These are phyloP conservation scores for Aegilops speltoides DNA, from an alignment of 176 grass and related monocot genomes.

Conservation along the genomic window DNA sequence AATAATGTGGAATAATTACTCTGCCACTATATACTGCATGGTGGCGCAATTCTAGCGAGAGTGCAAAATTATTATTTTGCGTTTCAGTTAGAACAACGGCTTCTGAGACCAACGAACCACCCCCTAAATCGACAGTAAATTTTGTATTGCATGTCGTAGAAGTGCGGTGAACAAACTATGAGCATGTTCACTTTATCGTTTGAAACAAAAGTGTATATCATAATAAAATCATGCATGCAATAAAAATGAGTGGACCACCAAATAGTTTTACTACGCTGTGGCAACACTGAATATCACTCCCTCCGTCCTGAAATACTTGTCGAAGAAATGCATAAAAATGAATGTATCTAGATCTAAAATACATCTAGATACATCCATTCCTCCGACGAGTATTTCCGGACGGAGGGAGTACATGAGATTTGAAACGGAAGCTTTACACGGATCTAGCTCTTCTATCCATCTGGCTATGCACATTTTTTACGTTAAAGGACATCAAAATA, in stretches of 20 bases:
- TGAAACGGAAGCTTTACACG: not conserved
- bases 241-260: not conserved
- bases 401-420: not conserved
- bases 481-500: no score
- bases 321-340: no score
- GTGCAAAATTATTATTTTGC: not conserved
- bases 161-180: not conserved
- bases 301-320: no score
- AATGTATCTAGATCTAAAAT: no score
- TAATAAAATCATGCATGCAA: not conserved
- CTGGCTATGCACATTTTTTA: not conserved
- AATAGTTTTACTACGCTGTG: not conserved
- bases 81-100: not conserved
- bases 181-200: not conserved
- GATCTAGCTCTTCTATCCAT: not conserved
- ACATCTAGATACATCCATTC: no score
- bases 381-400: no score
- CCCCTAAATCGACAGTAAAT: not conserved
- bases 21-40: not conserved
- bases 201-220: not conserved
- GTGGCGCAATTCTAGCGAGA: not conserved
- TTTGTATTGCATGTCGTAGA: not conserved
- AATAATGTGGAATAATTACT: not conserved
- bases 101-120: not conserved
- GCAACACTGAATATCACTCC: not conserved